Evolutionary conservation across 768 basidiomycete species (phyloP).

Genomic region (Boletus vinaceobasis): DNA sequence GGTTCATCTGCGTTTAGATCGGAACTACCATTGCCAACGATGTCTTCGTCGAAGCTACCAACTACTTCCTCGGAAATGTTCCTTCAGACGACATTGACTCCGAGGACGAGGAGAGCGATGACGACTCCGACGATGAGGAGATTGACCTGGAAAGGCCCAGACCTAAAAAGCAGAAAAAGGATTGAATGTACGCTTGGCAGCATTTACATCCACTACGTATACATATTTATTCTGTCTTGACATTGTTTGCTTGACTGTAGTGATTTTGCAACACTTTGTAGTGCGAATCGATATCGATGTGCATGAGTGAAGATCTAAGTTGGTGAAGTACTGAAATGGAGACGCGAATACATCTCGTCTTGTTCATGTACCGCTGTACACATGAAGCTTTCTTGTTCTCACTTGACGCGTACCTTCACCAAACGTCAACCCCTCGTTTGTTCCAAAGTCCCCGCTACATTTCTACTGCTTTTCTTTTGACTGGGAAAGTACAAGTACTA

Average conservation of each 20-base stretch:
- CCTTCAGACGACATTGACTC: constrained; percentile 59
- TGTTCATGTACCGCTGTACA: neutral
- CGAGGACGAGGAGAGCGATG: constrained; percentile 65
- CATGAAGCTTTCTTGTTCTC: neutral
- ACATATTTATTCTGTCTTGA: constrained; percentile 28
- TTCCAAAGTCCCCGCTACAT: no score
- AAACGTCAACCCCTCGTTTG: neutral
- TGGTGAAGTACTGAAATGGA: neutral
- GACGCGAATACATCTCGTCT: neutral
- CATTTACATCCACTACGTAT: constrained; percentile 12
- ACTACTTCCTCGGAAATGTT: constrained; percentile 72
- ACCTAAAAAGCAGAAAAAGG: constrained; percentile 64
- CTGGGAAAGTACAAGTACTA: neutral
- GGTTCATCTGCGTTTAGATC: constrained; percentile 43
- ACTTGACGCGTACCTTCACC: neutral
- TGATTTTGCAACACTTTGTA: constrained; percentile 1
- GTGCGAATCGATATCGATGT: neutral
- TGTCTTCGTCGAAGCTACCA: constrained; percentile 76
- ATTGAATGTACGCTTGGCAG: constrained; percentile 20
- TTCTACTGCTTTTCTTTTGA: neutral
- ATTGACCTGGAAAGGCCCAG: constrained; percentile 86
- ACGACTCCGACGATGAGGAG: constrained; percentile 78
- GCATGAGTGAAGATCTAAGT: neutral
- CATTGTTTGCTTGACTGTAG: constrained; percentile 3
- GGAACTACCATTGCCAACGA: constrained; percentile 72